Conservation (phyloP, 2,329 filamentous ascomycete species). For the Fusarium odoratissimum region DNA sequence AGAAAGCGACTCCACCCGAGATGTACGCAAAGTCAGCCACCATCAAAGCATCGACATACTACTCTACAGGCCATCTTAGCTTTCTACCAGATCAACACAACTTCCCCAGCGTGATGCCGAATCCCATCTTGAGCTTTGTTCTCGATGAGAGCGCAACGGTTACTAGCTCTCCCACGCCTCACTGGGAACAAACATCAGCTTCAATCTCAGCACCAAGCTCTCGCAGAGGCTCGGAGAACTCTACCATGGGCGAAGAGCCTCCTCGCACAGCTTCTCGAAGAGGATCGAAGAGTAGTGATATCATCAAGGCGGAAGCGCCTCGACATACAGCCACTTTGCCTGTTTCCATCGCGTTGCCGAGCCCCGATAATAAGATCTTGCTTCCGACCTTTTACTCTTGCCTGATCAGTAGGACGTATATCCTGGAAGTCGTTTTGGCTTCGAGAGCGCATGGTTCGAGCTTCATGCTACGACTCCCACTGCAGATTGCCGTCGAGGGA, state of each 20-base stretch:
- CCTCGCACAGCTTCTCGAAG: not conserved
- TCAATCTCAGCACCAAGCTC: not conserved
- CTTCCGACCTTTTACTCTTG: slow-evolving; percentile 36
- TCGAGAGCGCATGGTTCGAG: slow-evolving; percentile 7
- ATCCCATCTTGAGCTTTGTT: slow-evolving; percentile 26
- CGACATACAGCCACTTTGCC: slow-evolving; percentile 13
- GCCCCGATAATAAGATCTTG: slow-evolving; percentile 19
- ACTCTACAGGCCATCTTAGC: slow-evolving; percentile 24
- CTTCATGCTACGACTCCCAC: slow-evolving; percentile 14
- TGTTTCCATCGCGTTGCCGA: slow-evolving; percentile 11
- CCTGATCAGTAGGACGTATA: slow-evolving; percentile 27
- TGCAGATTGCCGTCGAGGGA: slow-evolving; percentile 19
- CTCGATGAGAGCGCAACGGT: slow-evolving; percentile 13
- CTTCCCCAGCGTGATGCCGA: slow-evolving; percentile 7
- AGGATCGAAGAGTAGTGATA: slow-evolving; percentile 5
- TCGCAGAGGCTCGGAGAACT: slow-evolving; percentile 13
- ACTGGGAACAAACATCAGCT: slow-evolving; percentile 1
- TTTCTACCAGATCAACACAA: slow-evolving; percentile 32
- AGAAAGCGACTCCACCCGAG: slow-evolving; percentile 16
- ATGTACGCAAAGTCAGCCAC: slow-evolving; percentile 23
- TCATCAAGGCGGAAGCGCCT: not conserved
- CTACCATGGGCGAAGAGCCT: not conserved
- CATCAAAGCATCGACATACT: slow-evolving; percentile 30
- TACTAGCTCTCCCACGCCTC: not conserved
- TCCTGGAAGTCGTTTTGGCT: slow-evolving; percentile 1